Conservation (phyloP, 1,284 basidiomycete species). For the Cryptococcus maquisensis region DNA sequence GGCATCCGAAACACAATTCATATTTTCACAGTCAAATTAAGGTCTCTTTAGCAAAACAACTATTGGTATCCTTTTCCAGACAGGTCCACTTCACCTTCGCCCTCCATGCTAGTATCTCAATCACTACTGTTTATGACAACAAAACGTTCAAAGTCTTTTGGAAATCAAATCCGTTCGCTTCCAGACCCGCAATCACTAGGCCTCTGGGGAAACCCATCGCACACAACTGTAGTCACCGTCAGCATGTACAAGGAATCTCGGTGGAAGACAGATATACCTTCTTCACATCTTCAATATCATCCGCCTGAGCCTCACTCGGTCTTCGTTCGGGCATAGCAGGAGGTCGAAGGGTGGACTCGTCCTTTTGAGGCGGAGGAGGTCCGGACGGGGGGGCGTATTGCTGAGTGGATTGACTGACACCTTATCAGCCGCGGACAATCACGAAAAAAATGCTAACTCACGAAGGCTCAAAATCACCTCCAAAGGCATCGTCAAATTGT, state of each 20-base stretch:
- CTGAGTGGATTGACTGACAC: not conserved
- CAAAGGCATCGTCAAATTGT: slow-evolving; percentile 58
- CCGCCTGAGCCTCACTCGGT: slow-evolving; percentile 36
- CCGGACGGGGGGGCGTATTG: not conserved
- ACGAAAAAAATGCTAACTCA: not conserved
- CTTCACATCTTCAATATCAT: slow-evolving; percentile 50
- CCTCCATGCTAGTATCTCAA: not conserved
- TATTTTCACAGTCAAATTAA: too few relatives aligned
- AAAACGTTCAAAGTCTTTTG: slow-evolving; percentile 49
- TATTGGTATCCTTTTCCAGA: not conserved
- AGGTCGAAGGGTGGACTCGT: slow-evolving; percentile 3
- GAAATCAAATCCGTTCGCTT: slow-evolving; percentile 48
- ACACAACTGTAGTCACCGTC: slow-evolving; percentile 32
- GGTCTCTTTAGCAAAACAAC: too few relatives aligned
- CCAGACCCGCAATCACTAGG: slow-evolving; percentile 45
- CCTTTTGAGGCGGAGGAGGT: slow-evolving; percentile 13
- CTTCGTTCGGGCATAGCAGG: slow-evolving; percentile 36
- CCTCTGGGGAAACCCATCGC: slow-evolving; percentile 46
- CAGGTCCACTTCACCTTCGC: not conserved
- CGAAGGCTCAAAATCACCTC: slow-evolving; percentile 39
- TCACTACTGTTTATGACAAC: slow-evolving; percentile 11
- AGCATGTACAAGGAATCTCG: not conserved
- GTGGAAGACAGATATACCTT: slow-evolving; percentile 27
- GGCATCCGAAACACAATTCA: too few relatives aligned
- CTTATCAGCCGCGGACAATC: not conserved